A percentile compares a stretch with the other conserved stretches of the same genome.
Conservation (phyloP, 2,329 filamentous ascomycete species). For the Sporothrix euskadiensis region DNA sequence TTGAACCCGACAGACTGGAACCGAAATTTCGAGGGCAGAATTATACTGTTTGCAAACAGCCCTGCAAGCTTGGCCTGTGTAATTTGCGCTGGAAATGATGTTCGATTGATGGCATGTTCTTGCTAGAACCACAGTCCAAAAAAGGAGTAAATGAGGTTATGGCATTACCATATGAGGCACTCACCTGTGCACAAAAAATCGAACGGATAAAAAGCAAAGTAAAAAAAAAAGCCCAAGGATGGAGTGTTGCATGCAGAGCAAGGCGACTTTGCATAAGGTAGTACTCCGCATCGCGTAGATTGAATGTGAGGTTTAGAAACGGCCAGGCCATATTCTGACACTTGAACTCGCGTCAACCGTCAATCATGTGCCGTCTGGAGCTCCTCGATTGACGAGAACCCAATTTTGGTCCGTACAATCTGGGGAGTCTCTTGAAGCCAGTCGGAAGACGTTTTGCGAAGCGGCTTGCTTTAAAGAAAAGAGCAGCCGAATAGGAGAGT, state of each 20-base stretch:
- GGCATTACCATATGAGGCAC: background rate
- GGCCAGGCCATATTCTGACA: background rate
- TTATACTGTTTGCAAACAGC: background rate
- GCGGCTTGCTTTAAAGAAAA: background rate
- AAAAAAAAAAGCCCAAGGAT: background rate
- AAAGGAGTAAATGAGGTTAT: background rate
- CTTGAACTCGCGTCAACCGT: slow-evolving; percentile 25
- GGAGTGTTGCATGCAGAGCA: background rate
- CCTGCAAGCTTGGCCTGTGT: background rate
- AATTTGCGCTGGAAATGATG: background rate
- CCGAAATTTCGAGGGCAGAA: slow-evolving; percentile 27
- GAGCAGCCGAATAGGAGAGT: background rate
- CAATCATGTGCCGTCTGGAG: slow-evolving; percentile 24
- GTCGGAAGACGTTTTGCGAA: background rate
- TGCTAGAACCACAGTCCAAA: background rate
- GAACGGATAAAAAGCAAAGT: background rate
- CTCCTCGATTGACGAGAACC: no score
- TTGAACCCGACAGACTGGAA: slow-evolving; percentile 31
- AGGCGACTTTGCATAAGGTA: slow-evolving; percentile 2
- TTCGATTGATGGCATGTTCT: background rate
- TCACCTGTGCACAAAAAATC: background rate
- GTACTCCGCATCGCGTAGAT: background rate
- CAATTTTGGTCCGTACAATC: no score
- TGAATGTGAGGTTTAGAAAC: background rate
- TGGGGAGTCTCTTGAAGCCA: no score